These are phyloP conservation scores for Argentina anserina DNA, from an alignment of 306 rosid genomes.

Conservation along the genomic window DNA sequence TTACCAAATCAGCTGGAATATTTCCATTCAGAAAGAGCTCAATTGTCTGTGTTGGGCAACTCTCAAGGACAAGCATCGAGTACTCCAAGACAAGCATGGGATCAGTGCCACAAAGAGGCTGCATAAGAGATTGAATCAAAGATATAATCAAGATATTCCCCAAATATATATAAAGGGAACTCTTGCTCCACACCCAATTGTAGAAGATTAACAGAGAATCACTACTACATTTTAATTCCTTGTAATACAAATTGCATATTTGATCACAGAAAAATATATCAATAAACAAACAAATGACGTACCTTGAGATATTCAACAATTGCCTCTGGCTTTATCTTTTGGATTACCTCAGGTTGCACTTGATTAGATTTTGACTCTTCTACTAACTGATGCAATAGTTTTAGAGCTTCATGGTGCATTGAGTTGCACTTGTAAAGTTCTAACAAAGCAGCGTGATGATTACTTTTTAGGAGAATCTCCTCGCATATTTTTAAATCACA, in stretches of 20 bases:
- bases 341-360: slow-evolving; percentile 46
- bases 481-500: slow-evolving; percentile 84
- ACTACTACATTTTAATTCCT: background rate
- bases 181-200: slow-evolving; percentile 18
- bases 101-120: slow-evolving; percentile 87
- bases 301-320: slow-evolving; percentile 98
- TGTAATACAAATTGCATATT: background rate
- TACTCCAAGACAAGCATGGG: slow-evolving; percentile 93
- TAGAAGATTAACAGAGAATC: background rate
- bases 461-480: slow-evolving; percentile 69
- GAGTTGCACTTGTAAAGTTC: slow-evolving; percentile 91
- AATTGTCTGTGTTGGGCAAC: slow-evolving; percentile 92
- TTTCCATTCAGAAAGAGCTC: slow-evolving; percentile 93
- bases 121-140: slow-evolving; percentile 47
- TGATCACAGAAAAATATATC: slow-evolving; percentile 4
- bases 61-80: slow-evolving; percentile 95
- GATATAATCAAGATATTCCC: background rate
- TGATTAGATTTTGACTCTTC: slow-evolving; percentile 70
- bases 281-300: slow-evolving; percentile 18
- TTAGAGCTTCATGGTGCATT: slow-evolving; percentile 90
- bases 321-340: slow-evolving; percentile 75
- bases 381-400: slow-evolving; percentile 71
- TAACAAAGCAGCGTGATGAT: slow-evolving; percentile 63
- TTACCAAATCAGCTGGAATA: slow-evolving; percentile 95
- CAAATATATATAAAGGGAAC: background rate